Conservation (phyloP, 345 rosid genomes). For the Raphanus sativus region DNA sequence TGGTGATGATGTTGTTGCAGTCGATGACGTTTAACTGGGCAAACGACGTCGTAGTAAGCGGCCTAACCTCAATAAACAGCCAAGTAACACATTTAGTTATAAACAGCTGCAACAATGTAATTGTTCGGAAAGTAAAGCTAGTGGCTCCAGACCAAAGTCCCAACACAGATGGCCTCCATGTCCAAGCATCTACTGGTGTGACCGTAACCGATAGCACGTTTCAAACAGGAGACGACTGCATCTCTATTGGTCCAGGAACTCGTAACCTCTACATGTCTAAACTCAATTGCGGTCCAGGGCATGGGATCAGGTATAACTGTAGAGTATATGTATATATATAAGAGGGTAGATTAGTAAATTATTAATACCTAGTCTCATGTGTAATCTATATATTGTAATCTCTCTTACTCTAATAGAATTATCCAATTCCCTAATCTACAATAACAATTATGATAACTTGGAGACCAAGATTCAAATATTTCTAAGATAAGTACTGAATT, state of each 20-base stretch:
- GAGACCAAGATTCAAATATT: background rate
- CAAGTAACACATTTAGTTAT: conserved; percentile 48
- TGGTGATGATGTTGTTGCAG: conserved; percentile 32
- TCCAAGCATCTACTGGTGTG: background rate
- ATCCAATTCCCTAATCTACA: too few species aligned
- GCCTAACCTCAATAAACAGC: conserved; percentile 54
- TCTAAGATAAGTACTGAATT: background rate
- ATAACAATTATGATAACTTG: background rate
- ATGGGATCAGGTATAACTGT: background rate
- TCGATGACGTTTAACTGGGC: conserved; percentile 44
- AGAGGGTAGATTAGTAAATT: too few species aligned
- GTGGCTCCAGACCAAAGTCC: conserved; percentile 35
- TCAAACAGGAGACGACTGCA: background rate
- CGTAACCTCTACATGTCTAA: background rate
- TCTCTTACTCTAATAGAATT: too few species aligned
- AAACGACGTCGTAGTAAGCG: conserved; percentile 42
- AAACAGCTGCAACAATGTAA: conserved; percentile 45
- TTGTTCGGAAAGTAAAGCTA: conserved; percentile 39
- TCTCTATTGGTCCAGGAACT: background rate
- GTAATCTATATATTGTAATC: too few species aligned
- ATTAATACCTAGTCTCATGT: too few species aligned
- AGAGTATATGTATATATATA: too few species aligned
- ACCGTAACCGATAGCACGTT: background rate
- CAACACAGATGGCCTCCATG: background rate
- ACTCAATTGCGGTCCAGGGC: background rate